Evolutionary conservation across 495 filamentous ascomycete species (phyloP).

Genomic region (Terfezia claveryi): DNA sequence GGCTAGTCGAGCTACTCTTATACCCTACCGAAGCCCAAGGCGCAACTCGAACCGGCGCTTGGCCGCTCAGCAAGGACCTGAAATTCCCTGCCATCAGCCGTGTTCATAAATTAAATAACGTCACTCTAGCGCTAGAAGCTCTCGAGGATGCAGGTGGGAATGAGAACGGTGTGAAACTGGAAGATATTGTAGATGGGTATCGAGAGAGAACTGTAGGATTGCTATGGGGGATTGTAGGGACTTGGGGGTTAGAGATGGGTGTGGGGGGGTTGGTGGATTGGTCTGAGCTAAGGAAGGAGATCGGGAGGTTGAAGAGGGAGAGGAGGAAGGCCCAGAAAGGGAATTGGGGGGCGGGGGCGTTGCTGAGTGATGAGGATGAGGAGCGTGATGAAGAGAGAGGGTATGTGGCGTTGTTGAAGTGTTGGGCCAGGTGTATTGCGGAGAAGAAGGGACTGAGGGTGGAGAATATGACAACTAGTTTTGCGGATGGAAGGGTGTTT

Average conservation of each 20-base stretch:
- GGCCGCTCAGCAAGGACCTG: constrained; percentile 34
- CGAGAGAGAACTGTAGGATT: constrained; percentile 44
- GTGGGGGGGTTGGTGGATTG: constrained; percentile 30
- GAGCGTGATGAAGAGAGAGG: constrained; percentile 15
- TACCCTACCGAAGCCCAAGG: constrained; percentile 19
- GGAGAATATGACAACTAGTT: constrained; percentile 36
- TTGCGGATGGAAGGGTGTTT: constrained; percentile 35
- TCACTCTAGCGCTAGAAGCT: constrained; percentile 34
- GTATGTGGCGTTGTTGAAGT: constrained; percentile 27
- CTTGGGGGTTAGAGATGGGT: constrained; percentile 28
- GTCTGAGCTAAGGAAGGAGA: constrained; percentile 31
- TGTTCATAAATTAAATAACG: constrained; percentile 39
- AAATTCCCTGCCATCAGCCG: constrained; percentile 37
- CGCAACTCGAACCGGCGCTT: constrained; percentile 12
- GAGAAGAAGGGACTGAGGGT: constrained; percentile 27
- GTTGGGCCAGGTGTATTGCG: constrained; percentile 33
- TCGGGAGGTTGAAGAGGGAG: constrained; percentile 22
- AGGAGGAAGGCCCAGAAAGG: constrained; percentile 12
- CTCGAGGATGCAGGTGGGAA: constrained; percentile 25
- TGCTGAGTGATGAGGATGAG: constrained; percentile 5
- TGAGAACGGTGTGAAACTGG: constrained; percentile 25
- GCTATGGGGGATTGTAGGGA: constrained; percentile 38
- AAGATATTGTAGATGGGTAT: constrained; percentile 45
- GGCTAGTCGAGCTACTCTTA: constrained; percentile 38
- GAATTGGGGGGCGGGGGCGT: constrained; percentile 9